Percentiles rank a stretch among this genome's conserved stretches.
These are phyloP conservation scores for Saprolegnia parasitica DNA, from an alignment of 352 stramenopile genomes.

Conservation along the genomic window DNA sequence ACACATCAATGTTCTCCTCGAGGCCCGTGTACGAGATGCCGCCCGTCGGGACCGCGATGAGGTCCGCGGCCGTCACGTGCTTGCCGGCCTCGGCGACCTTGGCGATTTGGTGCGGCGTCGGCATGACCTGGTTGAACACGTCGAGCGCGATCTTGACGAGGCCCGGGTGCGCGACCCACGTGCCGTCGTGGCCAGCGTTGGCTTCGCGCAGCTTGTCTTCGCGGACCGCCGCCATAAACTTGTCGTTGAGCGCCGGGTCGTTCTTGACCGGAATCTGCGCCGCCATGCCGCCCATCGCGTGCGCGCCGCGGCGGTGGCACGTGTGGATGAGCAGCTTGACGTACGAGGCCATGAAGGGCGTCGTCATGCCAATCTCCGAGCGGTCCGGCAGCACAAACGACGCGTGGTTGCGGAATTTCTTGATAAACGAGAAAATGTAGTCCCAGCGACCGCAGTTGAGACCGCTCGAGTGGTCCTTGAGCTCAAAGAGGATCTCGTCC, in stretches of 20 bases:
- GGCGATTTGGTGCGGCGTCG: slow-evolving; percentile 87
- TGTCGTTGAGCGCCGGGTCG: slow-evolving; percentile 82
- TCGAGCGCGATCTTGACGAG: slow-evolving; percentile 90
- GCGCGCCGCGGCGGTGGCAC: slow-evolving; percentile 93
- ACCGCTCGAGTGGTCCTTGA: slow-evolving; percentile 92
- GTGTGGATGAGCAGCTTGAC: slow-evolving; percentile 92
- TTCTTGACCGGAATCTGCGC: slow-evolving; percentile 95
- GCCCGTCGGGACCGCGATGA: slow-evolving; percentile 52
- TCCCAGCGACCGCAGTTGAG: slow-evolving; percentile 97
- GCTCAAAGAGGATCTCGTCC: slow-evolving; percentile 95
- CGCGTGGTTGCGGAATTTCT: slow-evolving; percentile 90
- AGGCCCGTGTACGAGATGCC: slow-evolving; percentile 82
- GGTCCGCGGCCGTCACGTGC: slow-evolving; percentile 45
- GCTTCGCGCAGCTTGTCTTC: slow-evolving; percentile 91
- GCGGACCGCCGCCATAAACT: slow-evolving; percentile 85
- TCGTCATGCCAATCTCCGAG: slow-evolving; percentile 90
- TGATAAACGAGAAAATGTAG: slow-evolving; percentile 98
- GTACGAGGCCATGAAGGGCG: slow-evolving; percentile 93
- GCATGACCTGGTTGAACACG: slow-evolving; percentile 94
- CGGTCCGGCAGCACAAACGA: slow-evolving; percentile 92
- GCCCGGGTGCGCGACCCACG: slow-evolving; percentile 94
- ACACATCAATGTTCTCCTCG: slow-evolving; percentile 89
- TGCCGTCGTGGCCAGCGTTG: slow-evolving; percentile 91
- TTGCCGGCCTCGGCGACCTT: slow-evolving; percentile 44
- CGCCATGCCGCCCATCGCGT: slow-evolving; percentile 97